Evolutionary conservation across 2,329 filamentous ascomycete genomes (phyloP).

Genomic region (Aspergillus versicolor): DNA sequence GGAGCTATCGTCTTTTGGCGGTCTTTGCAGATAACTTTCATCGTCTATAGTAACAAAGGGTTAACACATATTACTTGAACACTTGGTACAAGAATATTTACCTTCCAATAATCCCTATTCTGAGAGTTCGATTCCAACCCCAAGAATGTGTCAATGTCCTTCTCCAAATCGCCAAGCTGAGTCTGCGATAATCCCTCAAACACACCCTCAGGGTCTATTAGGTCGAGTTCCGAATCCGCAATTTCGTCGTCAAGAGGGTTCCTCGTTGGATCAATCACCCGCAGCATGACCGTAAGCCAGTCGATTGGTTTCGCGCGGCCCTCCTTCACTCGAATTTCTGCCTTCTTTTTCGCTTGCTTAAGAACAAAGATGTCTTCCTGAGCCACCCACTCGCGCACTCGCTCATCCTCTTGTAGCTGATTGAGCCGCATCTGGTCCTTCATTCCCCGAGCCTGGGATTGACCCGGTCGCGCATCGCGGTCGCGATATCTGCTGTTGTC

Average conservation of each 20-base stretch:
- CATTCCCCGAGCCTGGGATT: constrained; percentile 31
- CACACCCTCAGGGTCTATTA: constrained; percentile 77
- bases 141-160: constrained; percentile 77
- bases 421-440: constrained; percentile 50
- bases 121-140: constrained; percentile 73
- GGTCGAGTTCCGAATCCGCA: constrained; percentile 70
- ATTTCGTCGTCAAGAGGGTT: constrained; percentile 81
- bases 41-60: constrained; percentile 53
- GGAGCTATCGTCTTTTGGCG: constrained; percentile 64
- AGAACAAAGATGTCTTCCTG: constrained; percentile 95
- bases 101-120: constrained; percentile 86
- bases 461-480: constrained; percentile 21
- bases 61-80: neutral
- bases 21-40: constrained; percentile 80
- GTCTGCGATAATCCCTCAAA: constrained; percentile 68
- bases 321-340: constrained; percentile 88
- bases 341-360: constrained; percentile 97
- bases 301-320: constrained; percentile 90
- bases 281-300: constrained; percentile 85
- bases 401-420: constrained; percentile 70
- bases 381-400: constrained; percentile 79
- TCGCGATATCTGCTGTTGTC: constrained; percentile 24
- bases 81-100: constrained; percentile 32
- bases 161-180: constrained; percentile 73
- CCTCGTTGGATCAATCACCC: constrained; percentile 80